A percentile compares a stretch with the other conserved stretches of the same genome.
Conservation (phyloP, 2,329 filamentous ascomycete species). For the Lasiodiplodia sp. region DNA sequence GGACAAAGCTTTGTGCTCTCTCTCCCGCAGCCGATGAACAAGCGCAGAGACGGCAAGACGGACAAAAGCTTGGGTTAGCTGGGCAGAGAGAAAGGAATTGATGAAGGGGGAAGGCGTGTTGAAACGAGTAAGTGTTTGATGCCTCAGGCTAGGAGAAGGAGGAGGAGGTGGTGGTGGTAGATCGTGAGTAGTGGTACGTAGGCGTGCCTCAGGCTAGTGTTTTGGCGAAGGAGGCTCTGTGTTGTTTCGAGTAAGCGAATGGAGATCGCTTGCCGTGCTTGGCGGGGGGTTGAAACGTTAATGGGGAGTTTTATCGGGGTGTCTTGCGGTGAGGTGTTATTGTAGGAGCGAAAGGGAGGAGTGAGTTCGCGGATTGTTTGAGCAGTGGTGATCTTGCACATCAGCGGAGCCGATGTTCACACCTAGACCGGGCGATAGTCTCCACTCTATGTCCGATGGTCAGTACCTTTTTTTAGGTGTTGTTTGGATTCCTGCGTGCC, state of each 20-base stretch:
- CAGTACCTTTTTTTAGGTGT: no score
- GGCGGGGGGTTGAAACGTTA: conserved; percentile 8
- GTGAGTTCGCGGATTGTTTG: not conserved
- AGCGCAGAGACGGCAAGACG: no score
- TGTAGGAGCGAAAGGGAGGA: not conserved
- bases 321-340: not conserved
- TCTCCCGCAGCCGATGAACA: not conserved
- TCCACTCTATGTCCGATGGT: no score
- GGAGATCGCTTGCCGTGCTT: not conserved
- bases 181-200: not conserved
- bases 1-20: not conserved
- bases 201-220: not conserved
- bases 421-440: no score
- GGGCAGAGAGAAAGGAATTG: not conserved
- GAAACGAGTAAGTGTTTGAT: not conserved
- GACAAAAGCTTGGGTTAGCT: no score
- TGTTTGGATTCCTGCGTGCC: not conserved
- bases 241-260: not conserved
- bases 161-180: not conserved
- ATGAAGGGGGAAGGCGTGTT: not conserved
- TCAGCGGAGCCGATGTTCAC: no score
- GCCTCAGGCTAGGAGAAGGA: not conserved
- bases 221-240: not conserved
- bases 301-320: not conserved
- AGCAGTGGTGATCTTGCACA: not conserved